A percentile compares a stretch with the other conserved stretches of the same genome.
Evolutionary conservation across 148 eudicot species (phyloP).

Genomic region (Hydrangea macrophylla): DNA sequence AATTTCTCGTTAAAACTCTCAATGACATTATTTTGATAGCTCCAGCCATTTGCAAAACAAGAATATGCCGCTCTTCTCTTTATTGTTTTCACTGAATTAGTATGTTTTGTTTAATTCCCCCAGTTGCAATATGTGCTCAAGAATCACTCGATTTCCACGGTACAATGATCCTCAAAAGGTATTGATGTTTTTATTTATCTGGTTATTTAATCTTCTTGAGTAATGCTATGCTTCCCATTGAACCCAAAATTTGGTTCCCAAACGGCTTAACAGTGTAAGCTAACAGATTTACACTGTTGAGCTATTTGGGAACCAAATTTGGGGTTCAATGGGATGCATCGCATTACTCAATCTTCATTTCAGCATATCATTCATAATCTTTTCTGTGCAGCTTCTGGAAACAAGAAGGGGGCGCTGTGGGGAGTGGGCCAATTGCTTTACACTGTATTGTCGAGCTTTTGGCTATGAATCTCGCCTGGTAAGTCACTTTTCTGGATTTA

Average conservation of each 20-base stretch:
- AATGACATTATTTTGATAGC: not conserved
- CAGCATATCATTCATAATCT: constrained; percentile 5
- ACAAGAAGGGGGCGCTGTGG: constrained; percentile 98
- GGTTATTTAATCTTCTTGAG: too few relatives aligned
- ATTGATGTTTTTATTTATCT: not conserved
- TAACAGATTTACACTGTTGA: too few relatives aligned
- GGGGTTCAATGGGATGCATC: too few relatives aligned
- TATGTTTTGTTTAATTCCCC: constrained; percentile 8
- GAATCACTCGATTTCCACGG: constrained; percentile 88
- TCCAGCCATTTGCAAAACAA: constrained; percentile 1
- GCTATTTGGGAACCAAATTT: too few relatives aligned
- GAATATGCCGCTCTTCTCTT: not conserved
- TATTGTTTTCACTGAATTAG: constrained; percentile 7
- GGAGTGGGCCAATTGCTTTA: constrained; percentile 99
- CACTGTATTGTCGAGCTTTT: constrained; percentile 89
- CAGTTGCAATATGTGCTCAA: constrained; percentile 78
- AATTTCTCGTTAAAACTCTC: not conserved
- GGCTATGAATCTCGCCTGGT: constrained; percentile 92
- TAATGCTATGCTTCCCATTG: too few relatives aligned
- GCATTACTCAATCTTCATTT: constrained; percentile 10
- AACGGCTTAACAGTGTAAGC: too few relatives aligned
- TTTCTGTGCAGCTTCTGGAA: constrained; percentile 75
- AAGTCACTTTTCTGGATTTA: constrained; percentile 26
- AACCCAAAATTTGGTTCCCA: too few relatives aligned
- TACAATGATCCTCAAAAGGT: constrained; percentile 92